These are phyloP conservation scores for Podaxis carcinomalis DNA, from an alignment of 768 basidiomycete genomes.

Conservation along the genomic window DNA sequence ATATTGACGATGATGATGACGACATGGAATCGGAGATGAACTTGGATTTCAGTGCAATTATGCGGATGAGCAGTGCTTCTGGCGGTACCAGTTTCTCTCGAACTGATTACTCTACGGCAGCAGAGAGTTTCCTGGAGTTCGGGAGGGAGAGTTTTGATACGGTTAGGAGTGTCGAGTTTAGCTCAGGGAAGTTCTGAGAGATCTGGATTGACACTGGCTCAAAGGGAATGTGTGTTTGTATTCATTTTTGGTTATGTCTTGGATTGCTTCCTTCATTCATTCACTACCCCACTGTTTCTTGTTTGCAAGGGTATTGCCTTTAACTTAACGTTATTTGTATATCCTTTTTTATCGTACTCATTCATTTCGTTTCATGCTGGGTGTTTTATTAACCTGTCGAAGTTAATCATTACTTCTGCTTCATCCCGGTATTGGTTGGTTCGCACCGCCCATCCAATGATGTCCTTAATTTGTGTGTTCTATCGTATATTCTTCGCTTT, in stretches of 20 bases:
- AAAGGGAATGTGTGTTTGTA: slow-evolving; percentile 3
- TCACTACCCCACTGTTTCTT: not conserved
- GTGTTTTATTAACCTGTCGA: not conserved
- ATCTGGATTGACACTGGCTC: too few species aligned
- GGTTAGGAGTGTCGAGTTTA: slow-evolving; percentile 24
- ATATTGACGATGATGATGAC: slow-evolving; percentile 53
- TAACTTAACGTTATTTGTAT: not conserved
- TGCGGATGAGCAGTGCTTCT: slow-evolving; percentile 15
- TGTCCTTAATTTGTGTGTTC: not conserved
- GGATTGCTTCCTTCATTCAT: not conserved
- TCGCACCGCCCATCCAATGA: not conserved
- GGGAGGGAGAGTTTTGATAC: slow-evolving; percentile 51
- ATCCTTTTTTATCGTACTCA: not conserved
- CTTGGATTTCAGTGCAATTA: slow-evolving; percentile 4
- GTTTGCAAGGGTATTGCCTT: not conserved
- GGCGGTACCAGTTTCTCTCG: not conserved
- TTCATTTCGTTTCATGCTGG: not conserved
- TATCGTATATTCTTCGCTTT: not conserved
- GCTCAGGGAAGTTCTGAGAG: not conserved
- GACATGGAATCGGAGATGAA: slow-evolving; percentile 24
- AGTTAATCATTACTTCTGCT: not conserved
- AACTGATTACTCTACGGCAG: slow-evolving; percentile 2
- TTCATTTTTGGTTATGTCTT: not conserved
- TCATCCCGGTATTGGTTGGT: not conserved
- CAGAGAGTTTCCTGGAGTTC: slow-evolving; percentile 48